Percentiles rank a stretch among this genome's conserved stretches.
Conservation (phyloP, 352 stramenopile species). For the Aphanomyces astaci region DNA sequence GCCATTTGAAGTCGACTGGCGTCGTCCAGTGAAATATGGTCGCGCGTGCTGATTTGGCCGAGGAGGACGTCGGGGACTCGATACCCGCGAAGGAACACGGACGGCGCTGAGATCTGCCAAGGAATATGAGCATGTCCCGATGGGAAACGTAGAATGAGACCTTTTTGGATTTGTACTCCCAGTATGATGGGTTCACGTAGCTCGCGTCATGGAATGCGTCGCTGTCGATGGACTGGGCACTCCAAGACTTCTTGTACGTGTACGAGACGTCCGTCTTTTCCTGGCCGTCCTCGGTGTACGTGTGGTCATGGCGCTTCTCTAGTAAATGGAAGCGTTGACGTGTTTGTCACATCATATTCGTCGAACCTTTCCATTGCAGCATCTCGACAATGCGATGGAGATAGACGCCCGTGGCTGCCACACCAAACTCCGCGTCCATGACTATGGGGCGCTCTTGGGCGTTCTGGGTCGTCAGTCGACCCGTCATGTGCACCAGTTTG, state of each 20-base stretch:
- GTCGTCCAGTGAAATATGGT: neutral
- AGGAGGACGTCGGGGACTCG: neutral
- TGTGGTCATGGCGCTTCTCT: constrained; percentile 13
- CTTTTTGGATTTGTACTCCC: constrained; percentile 2
- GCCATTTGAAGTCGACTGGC: neutral
- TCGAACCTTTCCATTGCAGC: constrained; percentile 12
- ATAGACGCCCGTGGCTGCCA: neutral
- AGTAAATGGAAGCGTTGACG: neutral
- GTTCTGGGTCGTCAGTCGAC: neutral
- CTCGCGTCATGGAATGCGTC: constrained; percentile 6
- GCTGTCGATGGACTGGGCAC: neutral
- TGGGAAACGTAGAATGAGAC: neutral
- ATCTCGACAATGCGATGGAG: constrained; percentile 16
- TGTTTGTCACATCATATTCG: neutral
- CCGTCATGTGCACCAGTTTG: constrained; percentile 3
- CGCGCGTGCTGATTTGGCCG: neutral
- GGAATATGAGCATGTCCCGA: neutral
- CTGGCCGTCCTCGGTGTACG: constrained; percentile 9
- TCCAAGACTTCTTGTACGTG: constrained; percentile 14
- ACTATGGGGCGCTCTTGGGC: neutral
- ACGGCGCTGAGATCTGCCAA: neutral
- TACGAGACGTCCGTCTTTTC: constrained; percentile 13
- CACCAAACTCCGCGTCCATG: constrained; percentile 5
- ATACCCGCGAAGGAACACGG: neutral
- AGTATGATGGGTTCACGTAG: neutral